Evolutionary conservation across 2,329 filamentous ascomycete genomes (phyloP).

Genomic region (Pyricularia grisea): DNA sequence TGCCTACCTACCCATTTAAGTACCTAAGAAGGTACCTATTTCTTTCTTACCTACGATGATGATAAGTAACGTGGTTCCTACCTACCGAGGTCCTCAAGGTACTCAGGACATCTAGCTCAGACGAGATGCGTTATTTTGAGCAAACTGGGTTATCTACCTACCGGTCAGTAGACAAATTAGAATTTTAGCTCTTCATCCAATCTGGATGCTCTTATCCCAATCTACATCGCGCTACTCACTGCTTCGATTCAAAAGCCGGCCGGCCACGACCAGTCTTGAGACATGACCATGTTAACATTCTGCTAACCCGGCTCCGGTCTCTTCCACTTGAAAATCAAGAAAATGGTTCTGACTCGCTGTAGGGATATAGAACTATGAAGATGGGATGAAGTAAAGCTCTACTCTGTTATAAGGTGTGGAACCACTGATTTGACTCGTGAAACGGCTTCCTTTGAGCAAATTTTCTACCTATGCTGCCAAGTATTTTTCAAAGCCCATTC

Average conservation of each 20-base stretch:
- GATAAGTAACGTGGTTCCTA: too few species aligned
- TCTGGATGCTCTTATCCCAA: not conserved
- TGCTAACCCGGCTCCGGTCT: not conserved
- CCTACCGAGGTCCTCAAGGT: too few species aligned
- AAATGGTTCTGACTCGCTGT: not conserved
- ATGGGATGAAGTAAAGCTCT: not conserved
- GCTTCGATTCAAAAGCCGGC: not conserved
- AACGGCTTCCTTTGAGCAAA: not conserved
- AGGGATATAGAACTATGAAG: not conserved
- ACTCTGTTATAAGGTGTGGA: not conserved
- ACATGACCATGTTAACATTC: not conserved
- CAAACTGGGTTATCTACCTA: too few species aligned
- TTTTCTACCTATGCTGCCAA: not conserved
- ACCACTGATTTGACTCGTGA: not conserved
- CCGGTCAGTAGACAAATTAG: too few species aligned
- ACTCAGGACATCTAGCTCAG: too few species aligned
- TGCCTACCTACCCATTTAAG: too few species aligned
- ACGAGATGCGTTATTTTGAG: too few species aligned
- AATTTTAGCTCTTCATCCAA: not conserved
- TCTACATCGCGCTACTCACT: not conserved
- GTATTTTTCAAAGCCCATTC: not conserved
- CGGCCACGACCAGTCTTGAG: not conserved
- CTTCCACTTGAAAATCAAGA: not conserved
- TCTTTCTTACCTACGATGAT: too few species aligned
- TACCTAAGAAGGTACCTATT: too few species aligned